A percentile compares a stretch with the other conserved stretches of the same genome.
phyloP scores from a whole-genome alignment of 2,329 filamentous ascomycete species.

The Aspergillus sergii region DNA sequence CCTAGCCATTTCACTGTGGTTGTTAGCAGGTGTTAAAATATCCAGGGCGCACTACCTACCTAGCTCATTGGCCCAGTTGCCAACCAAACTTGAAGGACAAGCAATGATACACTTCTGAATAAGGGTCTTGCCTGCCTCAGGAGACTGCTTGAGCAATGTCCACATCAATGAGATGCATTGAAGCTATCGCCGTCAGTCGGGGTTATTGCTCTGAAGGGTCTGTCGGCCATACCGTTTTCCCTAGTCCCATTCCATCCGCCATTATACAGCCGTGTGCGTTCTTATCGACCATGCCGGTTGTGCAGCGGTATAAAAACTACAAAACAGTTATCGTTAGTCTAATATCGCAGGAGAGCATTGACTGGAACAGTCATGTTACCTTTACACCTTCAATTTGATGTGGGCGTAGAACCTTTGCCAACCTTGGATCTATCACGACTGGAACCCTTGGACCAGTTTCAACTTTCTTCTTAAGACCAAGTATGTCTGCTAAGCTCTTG shows the following conservation, averaged over 20 bases:
- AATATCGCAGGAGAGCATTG: background rate
- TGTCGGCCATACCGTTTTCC: slow-evolving; percentile 68
- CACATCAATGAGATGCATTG: slow-evolving; percentile 97
- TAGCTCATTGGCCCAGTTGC: slow-evolving; percentile 97
- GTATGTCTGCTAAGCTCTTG: slow-evolving; percentile 91
- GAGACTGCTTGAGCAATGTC: slow-evolving; percentile 94
- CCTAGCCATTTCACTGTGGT: slow-evolving; percentile 83
- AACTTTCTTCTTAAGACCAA: slow-evolving; percentile 92
- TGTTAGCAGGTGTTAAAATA: slow-evolving; percentile 20
- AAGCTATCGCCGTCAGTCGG: slow-evolving; percentile 49
- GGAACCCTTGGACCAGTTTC: slow-evolving; percentile 84
- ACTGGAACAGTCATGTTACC: slow-evolving; percentile 30
- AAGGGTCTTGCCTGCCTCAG: slow-evolving; percentile 88
- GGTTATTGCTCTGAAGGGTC: background rate
- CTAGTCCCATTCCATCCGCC: slow-evolving; percentile 98
- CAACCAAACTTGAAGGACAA: slow-evolving; percentile 92
- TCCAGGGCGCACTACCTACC: slow-evolving; percentile 32
- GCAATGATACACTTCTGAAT: slow-evolving; percentile 98
- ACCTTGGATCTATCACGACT: slow-evolving; percentile 89
- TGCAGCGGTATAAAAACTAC: slow-evolving; percentile 86
- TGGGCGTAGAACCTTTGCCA: slow-evolving; percentile 87
- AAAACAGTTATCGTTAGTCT: slow-evolving; percentile 5
- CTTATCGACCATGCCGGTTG: slow-evolving; percentile 91
- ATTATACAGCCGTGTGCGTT: slow-evolving; percentile 98
- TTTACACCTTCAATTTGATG: slow-evolving; percentile 98